Evolutionary conservation across 2,329 filamentous ascomycete species (phyloP), one percentile per base, ranked within the genome.

Genomic region (Fusarium redolens): DNA sequence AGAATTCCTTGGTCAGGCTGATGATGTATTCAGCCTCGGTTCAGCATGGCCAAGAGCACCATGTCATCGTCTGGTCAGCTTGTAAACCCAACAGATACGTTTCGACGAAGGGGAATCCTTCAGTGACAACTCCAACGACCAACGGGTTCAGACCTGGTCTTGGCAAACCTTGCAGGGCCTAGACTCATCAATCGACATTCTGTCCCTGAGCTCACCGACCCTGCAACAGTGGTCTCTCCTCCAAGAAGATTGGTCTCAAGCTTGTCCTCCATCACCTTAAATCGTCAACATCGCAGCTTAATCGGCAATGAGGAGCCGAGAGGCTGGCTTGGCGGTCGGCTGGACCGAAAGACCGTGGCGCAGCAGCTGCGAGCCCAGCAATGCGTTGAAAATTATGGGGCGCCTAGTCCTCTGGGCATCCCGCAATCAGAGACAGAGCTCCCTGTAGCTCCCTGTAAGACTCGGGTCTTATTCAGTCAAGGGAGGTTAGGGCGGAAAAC

Each of bases 281-380:
- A 72, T 66, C 66, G 59, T 71, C 66, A 57, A 72, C 65, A 72
- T 78, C 68, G 68, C 65, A 72, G 56, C 67, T 75, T 55, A 61
- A 65, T 75, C 76, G 76, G 76, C 74, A 77, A 78, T 73, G 75
- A 77, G 66, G 67, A 78, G 76, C 76, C 76, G 76, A 78, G 76
- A 77, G 75, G 72, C 75, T 77, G 73, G 68, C 76, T 78, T 78
- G 76, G 76, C 76, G 76, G 64, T 78, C 76, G 75, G 76, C 62
- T 76, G 69, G 70, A 68, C 76, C 75, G 72, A 78, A 38, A 76
- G 71, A 41, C 72, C 79, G 75, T 76, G 76, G 76, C 76, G 76
- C 72, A 78, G 76, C 69, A 69, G 40, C 56, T 59, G 63, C 68
- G 60, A 73, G 76, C 61, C 72, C 75, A 76, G 75, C 66, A 76